These are phyloP conservation scores for Sugiyamaella neomexicana DNA, from an alignment of 1,139 yeast genomes.

Conservation along the genomic window DNA sequence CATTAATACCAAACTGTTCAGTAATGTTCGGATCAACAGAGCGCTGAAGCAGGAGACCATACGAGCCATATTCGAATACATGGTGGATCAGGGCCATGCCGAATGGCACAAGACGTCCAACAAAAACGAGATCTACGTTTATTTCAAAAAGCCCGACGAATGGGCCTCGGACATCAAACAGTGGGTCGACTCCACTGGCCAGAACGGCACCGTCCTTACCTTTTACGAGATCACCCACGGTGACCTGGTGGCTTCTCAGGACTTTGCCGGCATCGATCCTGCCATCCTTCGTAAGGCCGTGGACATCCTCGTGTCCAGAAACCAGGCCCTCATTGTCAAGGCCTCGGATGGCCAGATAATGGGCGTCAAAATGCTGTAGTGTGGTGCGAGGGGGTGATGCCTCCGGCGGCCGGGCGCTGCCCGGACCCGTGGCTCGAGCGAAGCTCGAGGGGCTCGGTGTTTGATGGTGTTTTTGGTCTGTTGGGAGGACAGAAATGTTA, in stretches of 20 bases:
- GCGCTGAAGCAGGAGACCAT: constrained; percentile 57
- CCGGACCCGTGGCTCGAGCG: neutral
- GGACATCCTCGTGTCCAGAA: constrained; percentile 61
- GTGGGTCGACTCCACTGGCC: constrained; percentile 69
- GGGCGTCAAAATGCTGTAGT: constrained; percentile 37
- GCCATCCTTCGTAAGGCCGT: constrained; percentile 56
- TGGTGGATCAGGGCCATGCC: constrained; percentile 57
- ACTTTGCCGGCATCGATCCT: constrained; percentile 64
- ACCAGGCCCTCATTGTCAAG: constrained; percentile 43
- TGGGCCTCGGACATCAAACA: constrained; percentile 67
- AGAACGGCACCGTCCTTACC: constrained; percentile 74
- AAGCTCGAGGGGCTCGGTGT: neutral
- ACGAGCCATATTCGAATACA: constrained; percentile 54
- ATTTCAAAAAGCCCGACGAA: constrained; percentile 71
- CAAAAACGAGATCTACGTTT: constrained; percentile 46
- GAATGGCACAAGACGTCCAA: constrained; percentile 42
- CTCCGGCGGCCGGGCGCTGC: neutral
- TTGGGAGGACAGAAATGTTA: too few relatives aligned
- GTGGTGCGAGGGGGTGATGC: neutral
- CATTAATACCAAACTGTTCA: constrained; percentile 17
- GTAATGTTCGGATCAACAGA: constrained; percentile 3
- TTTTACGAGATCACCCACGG: constrained; percentile 73
- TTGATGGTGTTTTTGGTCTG: too few relatives aligned
- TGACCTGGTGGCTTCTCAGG: constrained; percentile 56
- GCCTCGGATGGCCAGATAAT: constrained; percentile 39